A percentile compares a stretch with the other conserved stretches of the same genome.
Evolutionary conservation across 495 filamentous ascomycete species (phyloP).

Genomic region (Hypoxylon fragiforme): DNA sequence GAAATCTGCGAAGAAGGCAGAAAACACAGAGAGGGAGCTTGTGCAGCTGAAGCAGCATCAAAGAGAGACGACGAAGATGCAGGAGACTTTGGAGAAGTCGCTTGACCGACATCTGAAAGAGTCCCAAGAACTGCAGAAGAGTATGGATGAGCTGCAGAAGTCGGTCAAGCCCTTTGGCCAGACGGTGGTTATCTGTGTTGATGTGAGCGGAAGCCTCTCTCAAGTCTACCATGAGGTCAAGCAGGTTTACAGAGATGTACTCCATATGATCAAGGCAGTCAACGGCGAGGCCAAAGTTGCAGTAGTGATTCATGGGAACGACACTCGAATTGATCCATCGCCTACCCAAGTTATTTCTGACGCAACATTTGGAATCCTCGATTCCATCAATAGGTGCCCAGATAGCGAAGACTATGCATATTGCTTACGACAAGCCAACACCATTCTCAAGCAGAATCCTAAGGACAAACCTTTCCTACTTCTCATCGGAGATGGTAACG

Average conservation of each 20-base stretch:
- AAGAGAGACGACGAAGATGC: no score
- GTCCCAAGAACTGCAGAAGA: not conserved
- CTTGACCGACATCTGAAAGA: no score
- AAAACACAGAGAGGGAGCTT: no score
- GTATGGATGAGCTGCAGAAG: conserved; percentile 5
- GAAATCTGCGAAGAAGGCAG: no score
- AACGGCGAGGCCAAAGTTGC: conserved; percentile 9
- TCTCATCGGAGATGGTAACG: conserved; percentile 14
- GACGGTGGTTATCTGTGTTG: conserved; percentile 11
- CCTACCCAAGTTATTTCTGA: conserved; percentile 5
- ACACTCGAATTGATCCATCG: not conserved
- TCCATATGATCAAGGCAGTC: conserved; percentile 6
- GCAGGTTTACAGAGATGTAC: conserved; percentile 15
- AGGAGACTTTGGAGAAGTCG: not conserved
- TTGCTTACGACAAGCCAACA: conserved; percentile 1
- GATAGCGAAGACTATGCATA: conserved; percentile 9
- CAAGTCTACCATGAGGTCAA: conserved; percentile 3
- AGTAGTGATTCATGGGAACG: conserved; percentile 8
- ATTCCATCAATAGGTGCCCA: not conserved
- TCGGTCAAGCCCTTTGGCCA: conserved; percentile 7
- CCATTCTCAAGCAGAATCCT: not conserved
- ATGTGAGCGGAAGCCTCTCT: conserved; percentile 6
- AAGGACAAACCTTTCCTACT: not conserved
- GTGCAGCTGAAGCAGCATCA: no score
- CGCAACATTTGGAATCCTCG: conserved; percentile 5